Conservation (phyloP, 192 early-diverging fungal species). For the Globomyces pollinis-pini region DNA sequence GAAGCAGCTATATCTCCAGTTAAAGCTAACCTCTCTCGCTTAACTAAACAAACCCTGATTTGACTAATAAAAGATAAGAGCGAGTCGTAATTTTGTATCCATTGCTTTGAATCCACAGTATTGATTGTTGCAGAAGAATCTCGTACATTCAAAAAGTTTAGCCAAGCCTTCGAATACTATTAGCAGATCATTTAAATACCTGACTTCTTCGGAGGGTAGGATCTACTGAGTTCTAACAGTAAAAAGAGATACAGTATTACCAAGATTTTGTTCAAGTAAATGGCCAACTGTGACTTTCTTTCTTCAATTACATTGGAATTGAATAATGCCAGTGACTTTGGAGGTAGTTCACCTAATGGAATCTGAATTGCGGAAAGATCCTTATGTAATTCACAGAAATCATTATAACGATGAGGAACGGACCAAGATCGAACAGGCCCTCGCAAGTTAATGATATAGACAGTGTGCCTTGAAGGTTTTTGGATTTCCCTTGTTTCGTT, state of each 20-base stretch:
- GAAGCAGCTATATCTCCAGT: conserved; percentile 2
- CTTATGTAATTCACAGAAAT: conserved; percentile 5
- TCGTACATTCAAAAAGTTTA: conserved; percentile 1
- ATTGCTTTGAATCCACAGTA: not conserved
- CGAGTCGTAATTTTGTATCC: conserved; percentile 4
- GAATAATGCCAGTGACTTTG: not conserved
- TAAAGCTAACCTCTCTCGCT: not conserved
- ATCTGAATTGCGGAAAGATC: not conserved
- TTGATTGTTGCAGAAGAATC: not conserved
- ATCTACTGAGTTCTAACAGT: not conserved
- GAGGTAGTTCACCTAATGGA: not conserved
- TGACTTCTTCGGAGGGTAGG: not conserved
- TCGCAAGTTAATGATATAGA: conserved; percentile 5
- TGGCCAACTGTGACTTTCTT: not conserved
- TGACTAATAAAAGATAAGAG: conserved; percentile 1
- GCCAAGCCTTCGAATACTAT: conserved; percentile 3
- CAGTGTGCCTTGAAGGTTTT: not conserved
- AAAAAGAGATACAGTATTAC: not conserved
- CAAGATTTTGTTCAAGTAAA: not conserved
- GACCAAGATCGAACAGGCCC: conserved; percentile 4
- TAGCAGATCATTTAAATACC: no score
- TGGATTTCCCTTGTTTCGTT: conserved; percentile 7
- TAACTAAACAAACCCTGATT: not conserved
- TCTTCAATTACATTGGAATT: conserved; percentile 1
- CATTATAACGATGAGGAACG: conserved; percentile 1